These are phyloP conservation scores for Ganoderma lingzhi DNA, from an alignment of 1,284 basidiomycete genomes.

Conservation along the genomic window DNA sequence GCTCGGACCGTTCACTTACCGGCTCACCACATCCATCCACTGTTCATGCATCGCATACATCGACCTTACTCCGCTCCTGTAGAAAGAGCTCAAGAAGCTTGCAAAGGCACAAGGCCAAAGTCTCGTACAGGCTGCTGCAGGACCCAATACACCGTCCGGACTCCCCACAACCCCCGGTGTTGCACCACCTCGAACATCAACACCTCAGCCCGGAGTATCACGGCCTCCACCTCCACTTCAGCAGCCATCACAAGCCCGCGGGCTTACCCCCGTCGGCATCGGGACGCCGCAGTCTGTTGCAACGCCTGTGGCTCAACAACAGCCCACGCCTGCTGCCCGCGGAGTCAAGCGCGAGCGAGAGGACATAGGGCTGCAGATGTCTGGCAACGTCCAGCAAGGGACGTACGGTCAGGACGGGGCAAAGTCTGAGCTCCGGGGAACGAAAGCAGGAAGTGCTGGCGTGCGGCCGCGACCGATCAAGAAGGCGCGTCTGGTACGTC, in stretches of 20 bases:
- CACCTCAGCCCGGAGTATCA: constrained; percentile 37
- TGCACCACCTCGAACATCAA: constrained; percentile 35
- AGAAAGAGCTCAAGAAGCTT: constrained; percentile 79
- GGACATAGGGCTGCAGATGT: constrained; percentile 31
- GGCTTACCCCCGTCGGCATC: constrained; percentile 40
- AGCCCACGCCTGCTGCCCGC: constrained; percentile 41
- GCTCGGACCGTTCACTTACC: constrained; percentile 25
- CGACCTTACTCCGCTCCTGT: constrained; percentile 20
- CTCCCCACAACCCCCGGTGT: constrained; percentile 40
- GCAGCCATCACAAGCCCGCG: constrained; percentile 43
- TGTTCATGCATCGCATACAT: background rate
- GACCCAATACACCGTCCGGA: constrained; percentile 39
- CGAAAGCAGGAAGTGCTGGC: constrained; percentile 53
- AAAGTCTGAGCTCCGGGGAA: constrained; percentile 42
- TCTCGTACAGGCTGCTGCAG: constrained; percentile 33
- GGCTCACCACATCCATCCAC: constrained; percentile 3
- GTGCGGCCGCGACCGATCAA: constrained; percentile 75
- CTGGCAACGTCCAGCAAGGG: constrained; percentile 43
- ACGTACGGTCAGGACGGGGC: constrained; percentile 34
- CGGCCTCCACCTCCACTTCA: constrained; percentile 25
- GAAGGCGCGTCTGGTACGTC: constrained; percentile 77
- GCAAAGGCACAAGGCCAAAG: constrained; percentile 67
- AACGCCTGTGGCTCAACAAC: constrained; percentile 41
- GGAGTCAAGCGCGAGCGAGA: constrained; percentile 57
- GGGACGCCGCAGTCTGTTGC: constrained; percentile 48